Evolutionary conservation across 2,329 filamentous ascomycete genomes (phyloP), one percentile per base, ranked within the genome.

Genomic region (Neonectria magnoliae): DNA sequence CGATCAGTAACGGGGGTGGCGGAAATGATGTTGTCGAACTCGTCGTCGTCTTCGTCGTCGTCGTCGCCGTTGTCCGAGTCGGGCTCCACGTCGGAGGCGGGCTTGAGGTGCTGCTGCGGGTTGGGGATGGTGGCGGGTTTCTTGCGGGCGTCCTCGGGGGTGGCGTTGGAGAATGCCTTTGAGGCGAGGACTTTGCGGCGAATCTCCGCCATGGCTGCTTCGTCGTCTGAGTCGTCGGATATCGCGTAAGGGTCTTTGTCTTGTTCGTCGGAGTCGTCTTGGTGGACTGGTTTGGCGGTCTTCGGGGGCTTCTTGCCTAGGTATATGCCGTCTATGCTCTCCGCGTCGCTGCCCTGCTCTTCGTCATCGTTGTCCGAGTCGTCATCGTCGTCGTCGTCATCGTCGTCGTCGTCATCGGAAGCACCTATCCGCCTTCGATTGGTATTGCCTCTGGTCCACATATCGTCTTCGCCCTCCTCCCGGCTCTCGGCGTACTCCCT

Each of bases 11-110:
- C 88, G 0, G 93, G 93, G 3, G 93, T 95, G 0, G 96, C 95
- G 71, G 94, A 89, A 75, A 98, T 97, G 78, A 99, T 97, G 70
- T 91, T 91, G 75, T 98, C 95, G 75, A 98, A 97, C 54, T 93
- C 91, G 51, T 92, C 91, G 58, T 96, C 91, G 16, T 89, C 87
- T 1, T 84, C 88, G 10, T 82, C 85, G 5, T 16, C n/a, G 5
- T 73, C 87, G 20, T 81, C 69, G 31, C 81, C 86, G 60, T 91
- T 87, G 67, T 93, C 91, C 4, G 90, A 93, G 65, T 92, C 92
- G 1, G 91, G 90, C 74, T 91, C 88, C 3, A 87, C 87, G 57
- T 93, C 89, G 0, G 88, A 88, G 54, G 93, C 91, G 1, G 86
- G 84, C 36, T 84, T 83, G 59, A 84, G 77, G 47, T 81, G 79